Percentiles rank a stretch among this genome's conserved stretches.
Conservation (phyloP, 352 stramenopile species). For the Globisporangium yorkense region DNA sequence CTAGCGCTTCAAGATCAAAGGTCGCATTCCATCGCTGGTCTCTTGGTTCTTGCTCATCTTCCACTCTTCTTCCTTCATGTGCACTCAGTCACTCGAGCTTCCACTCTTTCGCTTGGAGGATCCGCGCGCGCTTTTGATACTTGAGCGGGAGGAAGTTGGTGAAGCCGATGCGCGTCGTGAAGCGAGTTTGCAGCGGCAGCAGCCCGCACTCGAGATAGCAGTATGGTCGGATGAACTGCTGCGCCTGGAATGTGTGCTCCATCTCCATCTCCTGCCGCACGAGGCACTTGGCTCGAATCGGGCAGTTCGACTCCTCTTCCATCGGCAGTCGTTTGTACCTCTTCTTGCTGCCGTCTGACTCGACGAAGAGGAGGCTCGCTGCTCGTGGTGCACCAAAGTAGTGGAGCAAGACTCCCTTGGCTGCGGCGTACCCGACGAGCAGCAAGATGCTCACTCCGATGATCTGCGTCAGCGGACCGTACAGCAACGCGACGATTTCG, state of each 20-base stretch:
- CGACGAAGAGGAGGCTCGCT: neutral
- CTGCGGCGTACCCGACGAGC: conserved; percentile 6
- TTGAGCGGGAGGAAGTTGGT: conserved; percentile 44
- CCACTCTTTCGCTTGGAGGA: conserved; percentile 10
- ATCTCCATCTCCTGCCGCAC: conserved; percentile 37
- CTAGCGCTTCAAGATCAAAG: conserved; percentile 1
- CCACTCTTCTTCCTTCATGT: neutral
- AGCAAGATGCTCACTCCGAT: conserved; percentile 9
- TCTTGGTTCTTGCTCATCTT: neutral
- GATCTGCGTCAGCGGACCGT: conserved; percentile 14
- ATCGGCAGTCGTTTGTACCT: conserved; percentile 40
- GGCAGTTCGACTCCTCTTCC: conserved; percentile 39
- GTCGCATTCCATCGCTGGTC: neutral
- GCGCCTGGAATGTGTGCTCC: conserved; percentile 22
- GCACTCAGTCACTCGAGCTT: conserved; percentile 5
- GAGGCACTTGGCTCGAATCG: conserved; percentile 43
- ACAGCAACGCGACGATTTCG: conserved; percentile 16
- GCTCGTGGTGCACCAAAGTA: neutral
- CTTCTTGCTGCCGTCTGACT: neutral
- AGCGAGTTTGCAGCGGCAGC: conserved; percentile 33
- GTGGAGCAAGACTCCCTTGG: conserved; percentile 10
- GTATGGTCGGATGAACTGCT: conserved; percentile 39
- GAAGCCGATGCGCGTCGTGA: conserved; percentile 49
- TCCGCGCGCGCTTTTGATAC: conserved; percentile 13
- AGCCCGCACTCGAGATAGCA: conserved; percentile 60